Conservation (phyloP, 1,284 basidiomycete species). For the Fistulinella cinereoalba region DNA sequence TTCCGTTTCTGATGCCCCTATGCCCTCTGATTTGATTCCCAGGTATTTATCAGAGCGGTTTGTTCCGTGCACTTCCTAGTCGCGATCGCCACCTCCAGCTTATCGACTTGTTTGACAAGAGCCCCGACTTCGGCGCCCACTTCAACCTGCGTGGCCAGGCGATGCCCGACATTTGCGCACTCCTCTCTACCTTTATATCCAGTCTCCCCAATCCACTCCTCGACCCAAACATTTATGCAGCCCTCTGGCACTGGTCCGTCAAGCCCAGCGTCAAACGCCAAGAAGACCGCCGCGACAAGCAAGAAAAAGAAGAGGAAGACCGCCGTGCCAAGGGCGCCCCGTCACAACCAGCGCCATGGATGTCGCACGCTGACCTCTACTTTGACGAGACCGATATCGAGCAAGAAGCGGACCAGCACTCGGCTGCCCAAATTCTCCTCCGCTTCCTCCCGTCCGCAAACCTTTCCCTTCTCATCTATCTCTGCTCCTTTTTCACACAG, state of each 20-base stretch:
- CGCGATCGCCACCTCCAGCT: constrained; percentile 37
- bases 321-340: constrained; percentile 21
- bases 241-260: constrained; percentile 53
- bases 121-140: constrained; percentile 32
- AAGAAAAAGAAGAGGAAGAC: constrained; percentile 28
- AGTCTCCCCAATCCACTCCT: constrained; percentile 54
- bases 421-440: constrained; percentile 51
- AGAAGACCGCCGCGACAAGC: constrained; percentile 26
- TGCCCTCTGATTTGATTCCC: neutral
- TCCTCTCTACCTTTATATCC: constrained; percentile 57
- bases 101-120: constrained; percentile 36
- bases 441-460: constrained; percentile 57
- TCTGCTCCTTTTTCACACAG: constrained; percentile 57
- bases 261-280: constrained; percentile 40
- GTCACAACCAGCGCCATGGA: constrained; percentile 2
- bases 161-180: constrained; percentile 56
- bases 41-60: constrained; percentile 46
- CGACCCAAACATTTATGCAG: constrained; percentile 41
- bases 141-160: constrained; percentile 48
- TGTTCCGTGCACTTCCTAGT: constrained; percentile 44
- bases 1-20: neutral
- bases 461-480: constrained; percentile 58
- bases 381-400: constrained; percentile 16
- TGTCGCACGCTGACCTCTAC: constrained; percentile 5
- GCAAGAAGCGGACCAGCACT: constrained; percentile 37